Base-by-base conservation (phyloP, 106 monocot genomes). In the Phalaenopsis equestris region DNA sequence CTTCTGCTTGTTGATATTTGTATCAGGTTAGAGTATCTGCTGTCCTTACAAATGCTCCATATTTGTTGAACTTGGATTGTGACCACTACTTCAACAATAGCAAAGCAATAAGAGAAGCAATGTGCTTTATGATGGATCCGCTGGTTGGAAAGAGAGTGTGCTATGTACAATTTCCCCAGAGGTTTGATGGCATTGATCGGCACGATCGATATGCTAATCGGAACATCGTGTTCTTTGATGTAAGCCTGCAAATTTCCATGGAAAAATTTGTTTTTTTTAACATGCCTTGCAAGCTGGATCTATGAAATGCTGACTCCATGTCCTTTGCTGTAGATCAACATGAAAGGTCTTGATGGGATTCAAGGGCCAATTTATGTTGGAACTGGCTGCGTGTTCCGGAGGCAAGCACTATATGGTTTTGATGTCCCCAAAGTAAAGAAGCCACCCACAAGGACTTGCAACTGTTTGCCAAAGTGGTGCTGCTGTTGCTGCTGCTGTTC, bases 331-430 rank as follows among this genome's bases (percentile, higher is more conserved):
- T 90, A 94, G 94, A 94, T 94, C 80, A 95, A 95, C 75, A 95
- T 95, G 94, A 95, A 95, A 90, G 94, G 94, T 45, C 85, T 95
- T 75, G 91, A 94, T 84, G 94, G 94, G 8, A 94, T 94, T 67
- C 94, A 94, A 91, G 94, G 94, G 42, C 94, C 94, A 42, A 92
- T 94, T 76, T 94, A 94, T 82, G 94, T 94, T 0, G 94, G 94
- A 12, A 94, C 94, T 64, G 94, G 94, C 67, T 94, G 94, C 78
- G 91, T 91, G 0, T 91, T 91, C 84, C 75, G 91, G 77, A 84
- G 91, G 56, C 91, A 83, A 55, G 84, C 86, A 82, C 88, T 93
- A 23, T 93, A 88, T 80, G 93, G 90, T n/a, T 85, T 57, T 82
- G 93, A 90, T 82, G 93, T 90, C 73, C 93, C 93, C 18, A 93